A percentile compares a stretch with the other conserved stretches of the same genome.
Conservation (phyloP, 352 stramenopile genomes). For the Pythium utonaiense region DNA sequence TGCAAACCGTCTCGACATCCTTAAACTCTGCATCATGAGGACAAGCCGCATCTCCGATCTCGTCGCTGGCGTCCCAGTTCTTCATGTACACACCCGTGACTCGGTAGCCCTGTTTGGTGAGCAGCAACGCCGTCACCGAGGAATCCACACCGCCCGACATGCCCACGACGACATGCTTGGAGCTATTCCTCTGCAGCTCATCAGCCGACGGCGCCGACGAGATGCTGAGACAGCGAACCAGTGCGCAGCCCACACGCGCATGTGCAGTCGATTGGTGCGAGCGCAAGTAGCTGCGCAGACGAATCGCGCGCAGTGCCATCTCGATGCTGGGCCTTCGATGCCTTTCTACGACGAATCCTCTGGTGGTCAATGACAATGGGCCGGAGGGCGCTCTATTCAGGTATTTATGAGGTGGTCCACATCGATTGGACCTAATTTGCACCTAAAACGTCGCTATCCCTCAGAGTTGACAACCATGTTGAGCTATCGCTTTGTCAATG, state of each 20-base stretch:
- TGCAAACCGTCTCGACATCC: constrained; percentile 91
- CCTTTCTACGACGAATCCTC: neutral
- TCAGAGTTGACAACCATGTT: too few relatives aligned
- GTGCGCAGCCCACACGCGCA: neutral
- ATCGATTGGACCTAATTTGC: neutral
- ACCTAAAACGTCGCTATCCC: neutral
- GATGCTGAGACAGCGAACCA: neutral
- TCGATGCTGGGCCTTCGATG: neutral
- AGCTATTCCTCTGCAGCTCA: constrained; percentile 18
- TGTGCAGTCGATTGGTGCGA: neutral
- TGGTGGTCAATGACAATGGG: neutral
- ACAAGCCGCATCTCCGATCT: constrained; percentile 82
- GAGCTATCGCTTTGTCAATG: too few relatives aligned
- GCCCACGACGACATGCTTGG: constrained; percentile 91
- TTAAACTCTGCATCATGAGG: constrained; percentile 90
- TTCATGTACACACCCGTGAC: constrained; percentile 98
- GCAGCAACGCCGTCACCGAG: constrained; percentile 92
- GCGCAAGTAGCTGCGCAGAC: neutral
- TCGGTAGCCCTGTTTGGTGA: constrained; percentile 87
- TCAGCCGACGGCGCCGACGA: neutral
- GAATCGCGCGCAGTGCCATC: constrained; percentile 1
- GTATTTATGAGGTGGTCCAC: neutral
- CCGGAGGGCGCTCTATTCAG: neutral
- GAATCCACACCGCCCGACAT: constrained; percentile 99
- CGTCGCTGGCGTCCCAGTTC: constrained; percentile 97